Conservation (phyloP, 345 rosid genomes). For the Eutrema heterophyllum region DNA sequence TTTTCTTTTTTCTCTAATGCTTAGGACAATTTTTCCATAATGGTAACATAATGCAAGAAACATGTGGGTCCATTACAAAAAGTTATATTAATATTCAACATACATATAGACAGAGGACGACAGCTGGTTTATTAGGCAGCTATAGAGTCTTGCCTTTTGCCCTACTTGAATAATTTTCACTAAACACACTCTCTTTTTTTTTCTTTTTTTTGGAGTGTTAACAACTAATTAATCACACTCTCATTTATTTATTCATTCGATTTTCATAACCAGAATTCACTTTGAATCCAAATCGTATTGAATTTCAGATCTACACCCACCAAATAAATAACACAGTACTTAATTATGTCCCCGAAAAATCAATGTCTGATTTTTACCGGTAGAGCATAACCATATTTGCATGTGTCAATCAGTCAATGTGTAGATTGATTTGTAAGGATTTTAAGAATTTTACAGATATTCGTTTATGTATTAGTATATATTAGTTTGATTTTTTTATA, state of each 20-base stretch:
- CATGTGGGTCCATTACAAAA: constrained; percentile 31
- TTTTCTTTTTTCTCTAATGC: not conserved
- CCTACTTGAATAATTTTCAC: constrained; percentile 22
- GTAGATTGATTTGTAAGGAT: not conserved
- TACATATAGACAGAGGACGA: constrained; percentile 28
- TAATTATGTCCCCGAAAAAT: not conserved
- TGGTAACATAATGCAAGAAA: constrained; percentile 29
- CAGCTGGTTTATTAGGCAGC: constrained; percentile 35
- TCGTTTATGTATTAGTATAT: too few relatives aligned
- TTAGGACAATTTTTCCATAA: constrained; percentile 23
- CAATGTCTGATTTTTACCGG: not conserved
- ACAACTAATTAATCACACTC: not conserved
- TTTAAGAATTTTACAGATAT: not conserved
- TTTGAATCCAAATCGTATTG: not conserved
- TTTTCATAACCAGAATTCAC: not conserved
- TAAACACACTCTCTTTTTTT: not conserved
- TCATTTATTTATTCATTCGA: not conserved
- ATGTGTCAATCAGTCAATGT: not conserved
- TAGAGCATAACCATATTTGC: not conserved
- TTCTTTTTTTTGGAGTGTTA: too few relatives aligned
- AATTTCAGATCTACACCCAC: not conserved
- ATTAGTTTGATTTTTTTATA: not conserved
- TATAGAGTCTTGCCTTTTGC: constrained; percentile 23
- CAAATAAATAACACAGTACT: not conserved
- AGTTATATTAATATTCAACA: constrained; percentile 20